phyloP scores from a whole-genome alignment of 106 monocot species.

The Dendrobium nobile region DNA sequence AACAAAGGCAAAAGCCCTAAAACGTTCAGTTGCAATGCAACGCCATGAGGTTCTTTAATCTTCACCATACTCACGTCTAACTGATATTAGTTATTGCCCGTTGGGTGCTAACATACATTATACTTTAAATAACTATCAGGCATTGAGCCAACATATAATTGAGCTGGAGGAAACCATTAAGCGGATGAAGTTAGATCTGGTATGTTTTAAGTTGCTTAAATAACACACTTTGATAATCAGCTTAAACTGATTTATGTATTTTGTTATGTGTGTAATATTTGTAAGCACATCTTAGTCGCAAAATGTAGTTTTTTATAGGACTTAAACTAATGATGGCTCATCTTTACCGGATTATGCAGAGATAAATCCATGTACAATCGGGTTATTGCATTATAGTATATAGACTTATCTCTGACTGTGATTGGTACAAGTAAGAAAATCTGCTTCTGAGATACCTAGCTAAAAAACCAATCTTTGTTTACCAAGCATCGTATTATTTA shows the following conservation, averaged over 20 bases:
- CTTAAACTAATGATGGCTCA: neutral
- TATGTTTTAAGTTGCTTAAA: slow-evolving; percentile 13
- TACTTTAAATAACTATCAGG: slow-evolving; percentile 30
- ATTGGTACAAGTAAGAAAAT: neutral
- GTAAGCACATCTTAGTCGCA: neutral
- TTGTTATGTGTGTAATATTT: neutral
- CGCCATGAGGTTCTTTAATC: slow-evolving; percentile 81
- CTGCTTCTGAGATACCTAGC: neutral
- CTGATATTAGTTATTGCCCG: neutral
- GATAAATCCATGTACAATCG: neutral
- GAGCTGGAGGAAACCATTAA: slow-evolving; percentile 46
- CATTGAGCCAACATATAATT: slow-evolving; percentile 66
- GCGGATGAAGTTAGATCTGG: slow-evolving; percentile 61
- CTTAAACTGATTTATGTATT: neutral
- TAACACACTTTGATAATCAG: neutral
- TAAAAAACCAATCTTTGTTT: neutral
- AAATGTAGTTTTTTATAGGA: neutral
- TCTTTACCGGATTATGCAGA: neutral
- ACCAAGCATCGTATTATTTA: neutral
- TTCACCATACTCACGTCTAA: neutral
- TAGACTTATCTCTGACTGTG: neutral
- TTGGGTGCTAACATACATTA: slow-evolving; percentile 1
- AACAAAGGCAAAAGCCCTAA: slow-evolving; percentile 92
- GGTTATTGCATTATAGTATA: neutral
- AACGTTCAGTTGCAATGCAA: slow-evolving; percentile 94